Conservation (phyloP, 306 rosid species). For the Betula pendula region DNA sequence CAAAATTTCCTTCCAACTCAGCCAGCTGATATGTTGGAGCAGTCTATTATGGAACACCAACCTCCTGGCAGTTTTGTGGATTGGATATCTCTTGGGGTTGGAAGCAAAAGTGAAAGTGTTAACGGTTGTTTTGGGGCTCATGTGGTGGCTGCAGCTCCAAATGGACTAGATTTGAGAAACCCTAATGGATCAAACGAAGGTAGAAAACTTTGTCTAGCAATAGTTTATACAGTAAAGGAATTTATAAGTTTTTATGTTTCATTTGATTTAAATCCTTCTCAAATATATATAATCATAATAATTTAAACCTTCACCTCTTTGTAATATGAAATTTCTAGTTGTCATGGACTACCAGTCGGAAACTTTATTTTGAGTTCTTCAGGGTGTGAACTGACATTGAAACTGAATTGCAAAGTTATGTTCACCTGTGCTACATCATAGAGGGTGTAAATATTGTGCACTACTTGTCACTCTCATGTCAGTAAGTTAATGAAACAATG, state of each 20-base stretch:
- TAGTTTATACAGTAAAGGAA: not conserved
- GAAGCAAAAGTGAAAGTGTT: constrained; percentile 55
- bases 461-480: not conserved
- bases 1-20: constrained; percentile 93
- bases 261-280: not conserved
- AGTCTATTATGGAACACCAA: constrained; percentile 66
- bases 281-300: not conserved
- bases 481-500: not conserved
- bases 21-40: constrained; percentile 63
- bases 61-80: constrained; percentile 78
- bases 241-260: not conserved
- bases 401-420: not conserved
- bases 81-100: constrained; percentile 96
- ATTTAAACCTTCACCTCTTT: not conserved
- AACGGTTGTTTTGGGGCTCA: constrained; percentile 43
- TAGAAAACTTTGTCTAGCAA: constrained; percentile 50
- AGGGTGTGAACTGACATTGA: not conserved
- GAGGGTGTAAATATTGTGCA: not conserved
- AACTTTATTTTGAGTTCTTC: not conserved
- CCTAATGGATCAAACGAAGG: constrained; percentile 53
- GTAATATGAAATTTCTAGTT: not conserved
- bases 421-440: not conserved
- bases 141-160: constrained; percentile 40
- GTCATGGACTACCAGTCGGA: not conserved
- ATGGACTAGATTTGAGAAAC: constrained; percentile 53